These are phyloP conservation scores for Misopates orontium DNA, from an alignment of 257 asterid species.

Conservation along the genomic window DNA sequence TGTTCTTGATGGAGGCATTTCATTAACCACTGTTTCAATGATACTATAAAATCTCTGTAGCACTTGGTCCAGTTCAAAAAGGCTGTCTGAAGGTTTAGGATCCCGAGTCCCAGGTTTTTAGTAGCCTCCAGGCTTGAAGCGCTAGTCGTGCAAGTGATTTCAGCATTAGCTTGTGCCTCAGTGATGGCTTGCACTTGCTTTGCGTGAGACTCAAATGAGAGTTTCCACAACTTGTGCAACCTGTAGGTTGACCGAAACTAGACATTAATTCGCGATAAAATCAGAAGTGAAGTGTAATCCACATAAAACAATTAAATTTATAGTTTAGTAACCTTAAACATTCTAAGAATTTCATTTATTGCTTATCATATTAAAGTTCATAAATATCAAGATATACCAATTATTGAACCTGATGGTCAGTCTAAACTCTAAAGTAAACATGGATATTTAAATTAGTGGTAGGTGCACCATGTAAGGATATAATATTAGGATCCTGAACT, in stretches of 20 bases:
- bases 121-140: slow-evolving; percentile 11
- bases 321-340: too few species aligned
- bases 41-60: slow-evolving; percentile 15
- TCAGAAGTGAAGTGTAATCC: background rate
- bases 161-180: slow-evolving; percentile 1
- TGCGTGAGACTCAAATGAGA: slow-evolving; percentile 20
- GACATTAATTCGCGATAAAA: background rate
- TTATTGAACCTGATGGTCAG: too few species aligned
- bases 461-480: too few species aligned
- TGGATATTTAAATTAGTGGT: too few species aligned
- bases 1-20: slow-evolving; percentile 14
- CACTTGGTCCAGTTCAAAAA: slow-evolving; percentile 18
- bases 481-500: too few species aligned
- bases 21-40: slow-evolving; percentile 16
- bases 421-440: too few species aligned
- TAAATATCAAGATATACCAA: too few species aligned
- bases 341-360: too few species aligned
- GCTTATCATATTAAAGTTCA: too few species aligned
- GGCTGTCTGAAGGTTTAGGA: slow-evolving; percentile 3
- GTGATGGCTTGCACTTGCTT: slow-evolving; percentile 19
- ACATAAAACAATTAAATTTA: background rate
- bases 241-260: background rate
- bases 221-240: slow-evolving; percentile 4
- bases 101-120: background rate
- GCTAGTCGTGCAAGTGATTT: background rate